These are phyloP conservation scores for Barbatosphaeria neglecta DNA, from an alignment of 495 filamentous ascomycete species.

Conservation along the genomic window DNA sequence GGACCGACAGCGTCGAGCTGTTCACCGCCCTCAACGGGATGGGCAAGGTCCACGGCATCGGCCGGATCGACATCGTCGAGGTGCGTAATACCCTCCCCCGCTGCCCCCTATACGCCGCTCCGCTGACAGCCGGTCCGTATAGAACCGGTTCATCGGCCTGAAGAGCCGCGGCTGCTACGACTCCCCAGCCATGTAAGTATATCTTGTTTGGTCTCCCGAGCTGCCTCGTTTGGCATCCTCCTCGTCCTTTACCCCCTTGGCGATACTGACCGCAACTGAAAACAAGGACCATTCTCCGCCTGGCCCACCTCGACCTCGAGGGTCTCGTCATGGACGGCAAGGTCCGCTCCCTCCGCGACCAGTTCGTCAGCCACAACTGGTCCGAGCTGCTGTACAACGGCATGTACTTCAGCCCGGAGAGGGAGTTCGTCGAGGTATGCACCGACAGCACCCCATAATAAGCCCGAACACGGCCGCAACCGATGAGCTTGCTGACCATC, in stretches of 20 bases:
- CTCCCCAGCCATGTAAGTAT: conserved; percentile 36
- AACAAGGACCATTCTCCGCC: conserved; percentile 55
- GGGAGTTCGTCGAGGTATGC: conserved; percentile 22
- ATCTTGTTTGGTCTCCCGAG: no score
- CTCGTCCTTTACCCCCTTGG: conserved; percentile 18
- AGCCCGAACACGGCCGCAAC: no score
- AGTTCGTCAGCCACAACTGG: conserved; percentile 57
- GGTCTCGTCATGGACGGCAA: conserved; percentile 76
- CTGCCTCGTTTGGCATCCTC: not conserved
- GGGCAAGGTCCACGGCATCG: conserved; percentile 64
- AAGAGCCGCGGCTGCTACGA: conserved; percentile 93
- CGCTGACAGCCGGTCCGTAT: conserved; percentile 40
- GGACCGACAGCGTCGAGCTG: conserved; percentile 65
- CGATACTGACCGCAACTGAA: conserved; percentile 18
- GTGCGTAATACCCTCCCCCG: not conserved
- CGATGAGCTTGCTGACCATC: no score
- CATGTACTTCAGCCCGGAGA: conserved; percentile 70
- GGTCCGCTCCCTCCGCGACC: conserved; percentile 76
- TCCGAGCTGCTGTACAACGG: conserved; percentile 71
- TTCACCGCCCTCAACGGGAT: conserved; percentile 74
- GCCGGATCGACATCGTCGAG: conserved; percentile 88
- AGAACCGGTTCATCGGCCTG: conserved; percentile 32
- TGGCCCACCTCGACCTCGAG: conserved; percentile 74
- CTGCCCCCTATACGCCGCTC: conserved; percentile 45
- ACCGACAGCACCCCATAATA: conserved; percentile 41